phyloP scores from a whole-genome alignment of 2,329 filamentous ascomycete species.

The Niveomyces coronatus region DNA sequence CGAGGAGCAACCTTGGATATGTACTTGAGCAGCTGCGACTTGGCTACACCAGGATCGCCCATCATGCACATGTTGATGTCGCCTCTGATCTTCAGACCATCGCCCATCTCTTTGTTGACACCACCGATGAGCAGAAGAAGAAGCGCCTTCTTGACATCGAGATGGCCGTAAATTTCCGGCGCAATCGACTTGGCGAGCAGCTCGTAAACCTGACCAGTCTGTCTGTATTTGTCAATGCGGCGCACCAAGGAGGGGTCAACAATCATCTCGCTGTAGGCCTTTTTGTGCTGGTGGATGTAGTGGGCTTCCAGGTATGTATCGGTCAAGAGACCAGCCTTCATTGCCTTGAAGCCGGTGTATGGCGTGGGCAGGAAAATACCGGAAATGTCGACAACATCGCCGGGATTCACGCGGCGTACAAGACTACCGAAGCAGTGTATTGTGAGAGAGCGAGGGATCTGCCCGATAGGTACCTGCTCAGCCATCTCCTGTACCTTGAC shows the following conservation, averaged over 20 bases:
- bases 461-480: conserved; percentile 96
- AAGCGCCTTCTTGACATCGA: conserved; percentile 96
- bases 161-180: conserved; percentile 91
- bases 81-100: conserved; percentile 97
- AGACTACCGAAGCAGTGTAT: conserved; percentile 81
- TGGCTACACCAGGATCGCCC: conserved; percentile 99
- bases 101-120: conserved; percentile 91
- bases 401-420: conserved; percentile 80
- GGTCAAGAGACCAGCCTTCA: conserved; percentile 88
- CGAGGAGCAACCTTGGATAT: conserved; percentile 96
- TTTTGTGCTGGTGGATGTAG: conserved; percentile 90
- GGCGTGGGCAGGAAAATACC: conserved; percentile 95
- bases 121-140: conserved; percentile 92
- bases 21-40: conserved; percentile 96
- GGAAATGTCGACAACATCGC: conserved; percentile 86
- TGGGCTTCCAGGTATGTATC: conserved; percentile 97
- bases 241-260: conserved; percentile 71
- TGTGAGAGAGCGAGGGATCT: conserved; percentile 87
- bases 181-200: conserved; percentile 93
- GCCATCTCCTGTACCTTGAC: conserved; percentile 98
- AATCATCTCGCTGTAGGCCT: conserved; percentile 87
- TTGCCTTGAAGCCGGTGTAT: conserved; percentile 98
- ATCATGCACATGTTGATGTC: conserved; percentile 98
- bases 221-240: conserved; percentile 75
- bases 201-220: conserved; percentile 88